Conservation (phyloP, 2,329 filamentous ascomycete genomes). For the Fusarium secorum region DNA sequence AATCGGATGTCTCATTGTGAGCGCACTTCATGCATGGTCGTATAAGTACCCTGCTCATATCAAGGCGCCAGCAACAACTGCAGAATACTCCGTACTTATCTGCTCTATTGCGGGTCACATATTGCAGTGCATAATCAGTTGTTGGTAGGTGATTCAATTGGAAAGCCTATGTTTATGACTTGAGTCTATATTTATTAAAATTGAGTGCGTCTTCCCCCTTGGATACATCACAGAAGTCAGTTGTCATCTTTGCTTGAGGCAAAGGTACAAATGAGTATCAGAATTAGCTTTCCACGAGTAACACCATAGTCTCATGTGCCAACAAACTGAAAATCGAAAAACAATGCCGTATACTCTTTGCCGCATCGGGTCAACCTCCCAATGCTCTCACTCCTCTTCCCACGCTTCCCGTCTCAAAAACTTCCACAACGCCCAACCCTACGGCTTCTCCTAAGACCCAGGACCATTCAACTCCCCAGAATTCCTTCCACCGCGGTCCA, state of each 20-base stretch:
- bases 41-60: neutral
- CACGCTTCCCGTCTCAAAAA: constrained; percentile 79
- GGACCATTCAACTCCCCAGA: constrained; percentile 73
- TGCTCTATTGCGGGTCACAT: neutral
- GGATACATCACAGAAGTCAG: neutral
- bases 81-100: neutral
- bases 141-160: neutral
- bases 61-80: neutral
- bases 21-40: neutral
- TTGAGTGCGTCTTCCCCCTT: neutral
- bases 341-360: neutral
- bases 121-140: neutral
- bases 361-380: constrained; percentile 31
- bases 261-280: neutral
- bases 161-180: neutral
- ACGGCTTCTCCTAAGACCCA: constrained; percentile 77
- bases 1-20: neutral
- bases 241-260: neutral
- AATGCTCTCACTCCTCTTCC: constrained; percentile 68
- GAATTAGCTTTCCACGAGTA: neutral
- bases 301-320: neutral
- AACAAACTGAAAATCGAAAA: neutral
- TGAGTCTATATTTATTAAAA: neutral
- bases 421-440: constrained; percentile 73
- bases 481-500: constrained; percentile 67